Evolutionary conservation across 2,329 filamentous ascomycete genomes (phyloP).

Genomic region (Phoma sp.): DNA sequence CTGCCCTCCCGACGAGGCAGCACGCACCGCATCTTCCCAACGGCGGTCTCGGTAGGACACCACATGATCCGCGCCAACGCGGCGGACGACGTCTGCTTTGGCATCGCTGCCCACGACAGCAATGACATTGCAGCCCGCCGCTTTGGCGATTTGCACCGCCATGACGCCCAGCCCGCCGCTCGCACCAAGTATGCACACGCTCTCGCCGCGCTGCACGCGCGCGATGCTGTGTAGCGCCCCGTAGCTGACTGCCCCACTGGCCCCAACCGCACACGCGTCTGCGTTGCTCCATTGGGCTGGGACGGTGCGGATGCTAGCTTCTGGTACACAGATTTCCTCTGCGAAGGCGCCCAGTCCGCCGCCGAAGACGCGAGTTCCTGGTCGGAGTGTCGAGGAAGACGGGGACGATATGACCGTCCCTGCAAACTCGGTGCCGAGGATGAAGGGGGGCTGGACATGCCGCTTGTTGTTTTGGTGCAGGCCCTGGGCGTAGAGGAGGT

Average conservation of each 20-base stretch:
- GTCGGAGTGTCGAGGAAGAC: constrained; percentile 40
- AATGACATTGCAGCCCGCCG: constrained; percentile 60
- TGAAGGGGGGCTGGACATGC: constrained; percentile 64
- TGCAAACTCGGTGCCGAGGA: constrained; percentile 65
- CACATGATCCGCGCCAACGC: constrained; percentile 50
- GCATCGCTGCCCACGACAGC: constrained; percentile 57
- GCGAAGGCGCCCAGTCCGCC: constrained; percentile 59
- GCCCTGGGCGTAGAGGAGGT: constrained; percentile 63
- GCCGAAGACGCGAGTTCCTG: constrained; percentile 63
- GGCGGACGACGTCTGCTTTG: constrained; percentile 53
- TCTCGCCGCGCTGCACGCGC: constrained; percentile 54
- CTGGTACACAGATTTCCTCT: constrained; percentile 55
- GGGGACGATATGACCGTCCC: constrained; percentile 57
- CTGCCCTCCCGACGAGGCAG: constrained; percentile 52
- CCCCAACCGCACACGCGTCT: constrained; percentile 61
- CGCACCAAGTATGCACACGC: constrained; percentile 61
- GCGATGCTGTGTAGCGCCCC: constrained; percentile 55
- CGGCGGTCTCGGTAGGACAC: constrained; percentile 50
- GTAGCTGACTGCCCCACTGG: constrained; percentile 61
- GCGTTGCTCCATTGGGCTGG: constrained; percentile 55
- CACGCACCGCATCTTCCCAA: constrained; percentile 61
- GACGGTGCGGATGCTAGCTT: constrained; percentile 50
- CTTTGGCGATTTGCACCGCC: constrained; percentile 62
- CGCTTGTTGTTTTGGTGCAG: constrained; percentile 66
- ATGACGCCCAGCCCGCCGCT: constrained; percentile 63